Conservation (phyloP, 495 filamentous ascomycete genomes). For the Aspergillus avenaceus region DNA sequence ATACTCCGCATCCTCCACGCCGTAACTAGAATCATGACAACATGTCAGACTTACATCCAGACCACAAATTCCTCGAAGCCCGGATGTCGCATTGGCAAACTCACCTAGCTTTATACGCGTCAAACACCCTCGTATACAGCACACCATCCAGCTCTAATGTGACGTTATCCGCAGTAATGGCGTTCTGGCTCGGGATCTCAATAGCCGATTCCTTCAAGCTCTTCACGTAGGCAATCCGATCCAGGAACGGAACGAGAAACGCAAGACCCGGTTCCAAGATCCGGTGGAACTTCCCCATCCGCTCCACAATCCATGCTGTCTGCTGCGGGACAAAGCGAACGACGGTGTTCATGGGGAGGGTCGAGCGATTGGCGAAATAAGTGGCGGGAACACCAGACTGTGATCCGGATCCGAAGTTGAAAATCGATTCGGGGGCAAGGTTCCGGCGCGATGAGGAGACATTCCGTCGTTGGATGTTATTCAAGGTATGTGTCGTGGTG, state of each 20-base stretch:
- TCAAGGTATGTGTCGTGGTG: conserved; percentile 20
- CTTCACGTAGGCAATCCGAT: conserved; percentile 97
- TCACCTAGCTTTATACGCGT: conserved; percentile 94
- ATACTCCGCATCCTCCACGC: conserved; percentile 97
- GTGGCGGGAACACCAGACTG: conserved; percentile 28
- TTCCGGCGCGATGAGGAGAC: conserved; percentile 29
- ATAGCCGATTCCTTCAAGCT: conserved; percentile 92
- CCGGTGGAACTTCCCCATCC: conserved; percentile 94
- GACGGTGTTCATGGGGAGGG: conserved; percentile 86
- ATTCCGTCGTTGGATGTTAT: conserved; percentile 26
- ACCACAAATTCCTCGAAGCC: neutral
- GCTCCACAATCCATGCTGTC: conserved; percentile 98
- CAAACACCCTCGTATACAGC: conserved; percentile 90
- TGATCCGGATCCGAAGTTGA: conserved; percentile 17
- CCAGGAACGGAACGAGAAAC: conserved; percentile 83
- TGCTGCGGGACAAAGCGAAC: conserved; percentile 97
- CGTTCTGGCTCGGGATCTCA: conserved; percentile 93
- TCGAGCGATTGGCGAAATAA: conserved; percentile 57
- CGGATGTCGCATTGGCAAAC: conserved; percentile 13
- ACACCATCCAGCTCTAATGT: conserved; percentile 95
- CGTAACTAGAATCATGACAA: conserved; percentile 60
- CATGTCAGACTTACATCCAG: conserved; percentile 6
- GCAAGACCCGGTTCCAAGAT: conserved; percentile 90
- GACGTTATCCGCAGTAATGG: conserved; percentile 98
- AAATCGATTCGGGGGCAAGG: conserved; percentile 33